Evolutionary conservation across 208 protist species (phyloP).

Genomic region (Trypanosoma lewisi): DNA sequence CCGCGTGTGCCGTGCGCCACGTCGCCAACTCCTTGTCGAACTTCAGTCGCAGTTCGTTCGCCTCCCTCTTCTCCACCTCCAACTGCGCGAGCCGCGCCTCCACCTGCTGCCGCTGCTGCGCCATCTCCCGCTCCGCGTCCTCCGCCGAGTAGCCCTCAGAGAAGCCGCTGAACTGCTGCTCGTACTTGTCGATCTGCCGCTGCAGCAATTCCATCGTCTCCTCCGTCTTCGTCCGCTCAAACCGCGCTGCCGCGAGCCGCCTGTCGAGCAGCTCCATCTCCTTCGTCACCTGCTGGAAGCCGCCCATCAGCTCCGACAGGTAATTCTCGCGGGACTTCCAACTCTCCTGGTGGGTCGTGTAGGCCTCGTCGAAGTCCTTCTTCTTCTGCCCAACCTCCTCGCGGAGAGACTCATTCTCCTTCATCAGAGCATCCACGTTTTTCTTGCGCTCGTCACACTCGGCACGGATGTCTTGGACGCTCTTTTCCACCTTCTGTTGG

Average conservation of each 20-base stretch:
- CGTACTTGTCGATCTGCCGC: conserved; percentile 71
- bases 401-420: conserved; percentile 53
- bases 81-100: conserved; percentile 43
- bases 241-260: conserved; percentile 41
- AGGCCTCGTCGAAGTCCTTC: conserved; percentile 54
- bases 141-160: conserved; percentile 45
- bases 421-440: conserved; percentile 31
- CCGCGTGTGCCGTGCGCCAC: conserved; percentile 43
- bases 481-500: conserved; percentile 39
- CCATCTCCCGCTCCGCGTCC: conserved; percentile 45
- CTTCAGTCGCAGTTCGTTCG: conserved; percentile 54
- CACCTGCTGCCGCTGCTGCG: conserved; percentile 44
- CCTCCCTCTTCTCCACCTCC: conserved; percentile 56
- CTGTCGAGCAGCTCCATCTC: conserved; percentile 59
- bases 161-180: conserved; percentile 55
- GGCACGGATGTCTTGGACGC: conserved; percentile 41
- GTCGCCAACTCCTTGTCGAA: conserved; percentile 69
- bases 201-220: conserved; percentile 33
- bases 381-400: conserved; percentile 46
- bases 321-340: conserved; percentile 37
- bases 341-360: conserved; percentile 32
- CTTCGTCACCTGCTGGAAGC: conserved; percentile 35
- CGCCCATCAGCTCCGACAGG: conserved; percentile 47
- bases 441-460: conserved; percentile 44
- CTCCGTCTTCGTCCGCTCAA: conserved; percentile 44